A percentile compares a stretch with the other conserved stretches of the same genome.
phyloP scores from a whole-genome alignment of 495 filamentous ascomycete genomes.

The Podospora bellae-mahoneyi region DNA sequence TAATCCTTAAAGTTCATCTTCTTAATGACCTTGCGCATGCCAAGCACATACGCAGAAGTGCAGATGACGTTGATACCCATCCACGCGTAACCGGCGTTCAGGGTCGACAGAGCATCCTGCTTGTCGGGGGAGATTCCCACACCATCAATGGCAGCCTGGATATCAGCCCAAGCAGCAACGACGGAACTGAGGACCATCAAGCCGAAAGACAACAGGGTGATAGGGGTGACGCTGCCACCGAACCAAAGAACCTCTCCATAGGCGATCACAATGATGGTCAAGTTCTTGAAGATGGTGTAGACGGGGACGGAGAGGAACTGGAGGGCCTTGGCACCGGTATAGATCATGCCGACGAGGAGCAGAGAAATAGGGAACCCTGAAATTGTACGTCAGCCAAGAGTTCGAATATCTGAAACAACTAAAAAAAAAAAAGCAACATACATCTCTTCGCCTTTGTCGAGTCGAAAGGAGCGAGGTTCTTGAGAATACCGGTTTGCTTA shows the following conservation, averaged over 20 bases:
- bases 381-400: conserved; percentile 26
- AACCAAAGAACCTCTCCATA: conserved; percentile 99
- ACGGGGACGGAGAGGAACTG: conserved; percentile 97
- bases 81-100: conserved; percentile 97
- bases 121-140: conserved; percentile 59
- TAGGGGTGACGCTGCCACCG: conserved; percentile 82
- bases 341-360: conserved; percentile 98
- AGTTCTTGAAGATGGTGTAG: conserved; percentile 99
- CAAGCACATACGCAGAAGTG: conserved; percentile 82
- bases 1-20: conserved; percentile 99
- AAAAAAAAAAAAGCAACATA: conserved; percentile 42
- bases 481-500: conserved; percentile 81
- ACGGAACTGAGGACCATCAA: conserved; percentile 95
- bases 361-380: conserved; percentile 96
- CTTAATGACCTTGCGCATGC: conserved; percentile 98
- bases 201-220: conserved; percentile 92
- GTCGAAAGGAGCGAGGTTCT: conserved; percentile 83
- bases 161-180: conserved; percentile 97
- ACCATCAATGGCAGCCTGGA: conserved; percentile 73
- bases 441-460: conserved; percentile 87
- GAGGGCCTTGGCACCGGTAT: conserved; percentile 93
- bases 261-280: conserved; percentile 97
- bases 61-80: conserved; percentile 98
- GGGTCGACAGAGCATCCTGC: conserved; percentile 72
- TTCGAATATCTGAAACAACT: neutral